Conservation (phyloP, 2,329 filamentous ascomycete species). For the Alternaria longipes region DNA sequence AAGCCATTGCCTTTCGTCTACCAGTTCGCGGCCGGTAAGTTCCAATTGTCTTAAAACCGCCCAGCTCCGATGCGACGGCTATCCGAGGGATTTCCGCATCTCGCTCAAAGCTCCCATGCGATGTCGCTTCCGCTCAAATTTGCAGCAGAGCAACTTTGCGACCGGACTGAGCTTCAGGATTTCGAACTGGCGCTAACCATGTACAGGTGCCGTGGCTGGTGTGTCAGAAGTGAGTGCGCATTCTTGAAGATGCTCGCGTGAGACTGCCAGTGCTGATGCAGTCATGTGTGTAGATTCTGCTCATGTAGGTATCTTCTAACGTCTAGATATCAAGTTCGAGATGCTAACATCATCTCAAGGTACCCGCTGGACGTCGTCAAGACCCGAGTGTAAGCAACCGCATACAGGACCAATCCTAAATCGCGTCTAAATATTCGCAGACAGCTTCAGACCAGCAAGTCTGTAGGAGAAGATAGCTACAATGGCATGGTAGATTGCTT, state of each 20-base stretch:
- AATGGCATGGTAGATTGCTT: slow-evolving; percentile 99
- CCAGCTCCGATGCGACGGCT: slow-evolving; percentile 29
- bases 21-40: slow-evolving; percentile 90
- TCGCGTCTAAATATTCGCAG: slow-evolving; percentile 58
- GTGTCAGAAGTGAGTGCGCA: slow-evolving; percentile 84
- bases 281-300: slow-evolving; percentile 72
- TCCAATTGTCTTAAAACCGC: slow-evolving; percentile 36
- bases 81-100: slow-evolving; percentile 8
- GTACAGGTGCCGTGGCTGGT: slow-evolving; percentile 86
- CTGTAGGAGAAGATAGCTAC: slow-evolving; percentile 81
- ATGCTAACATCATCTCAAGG: slow-evolving; percentile 63
- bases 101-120: slow-evolving; percentile 7
- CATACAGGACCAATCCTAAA: slow-evolving; percentile 9
- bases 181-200: slow-evolving; percentile 41
- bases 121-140: background rate
- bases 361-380: slow-evolving; percentile 99
- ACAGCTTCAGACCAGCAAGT: slow-evolving; percentile 83
- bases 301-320: slow-evolving; percentile 68
- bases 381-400: slow-evolving; percentile 81
- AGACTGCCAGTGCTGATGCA: slow-evolving; percentile 38
- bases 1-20: slow-evolving; percentile 91
- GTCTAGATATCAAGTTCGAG: background rate
- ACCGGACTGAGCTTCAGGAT: background rate
- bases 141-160: background rate
- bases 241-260: slow-evolving; percentile 18